Evolutionary conservation across 2,329 filamentous ascomycete species (phyloP), one percentile per base, ranked within the genome.

Genomic region (Talaromyces sp.): DNA sequence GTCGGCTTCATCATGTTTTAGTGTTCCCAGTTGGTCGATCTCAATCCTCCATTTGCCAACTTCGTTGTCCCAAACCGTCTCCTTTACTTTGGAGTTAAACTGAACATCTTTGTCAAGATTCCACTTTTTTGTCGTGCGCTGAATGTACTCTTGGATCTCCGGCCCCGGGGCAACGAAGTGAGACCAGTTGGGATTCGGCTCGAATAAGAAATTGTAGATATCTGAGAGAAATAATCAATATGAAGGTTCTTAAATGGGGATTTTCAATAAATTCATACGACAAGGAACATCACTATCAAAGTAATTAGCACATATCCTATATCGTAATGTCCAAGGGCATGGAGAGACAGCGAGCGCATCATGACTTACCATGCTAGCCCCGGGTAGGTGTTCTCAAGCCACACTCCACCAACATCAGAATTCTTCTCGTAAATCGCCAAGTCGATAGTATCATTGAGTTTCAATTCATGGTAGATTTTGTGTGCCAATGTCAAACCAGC

Each of bases 121-220:
- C 54, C 72, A 73, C 55, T 77, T 77, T 42, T 57, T 65, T 8
- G 71, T 71, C 6, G 68, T 66, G 2, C 57, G 52, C 37, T 74
- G 62, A 63, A 76, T 72, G 52, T 79, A 79, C 7, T 72, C 68
- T 6, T 68, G 65, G 29, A 79, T 78, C 57, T 77, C 76, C 4
- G 61, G 54, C 1, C 73, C 73, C 4, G 63, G 63, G 6, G 72
- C 70, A 47, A 75, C 77, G 35, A 75, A 73, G 5, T 70, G 65
- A 1, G 67, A 70, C 75, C 75, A 77, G 36, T 73, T 63, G 1
- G 74, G 74, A 29, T 77, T 77, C 2, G 74, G 73, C 13, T 74
- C 71, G 51, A 74, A 78, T 2, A 69, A 71, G n/a, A 72, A 72
- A 10, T 69, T 67, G 49, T 77, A 77, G 9, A 47, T 33, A 32